phyloP scores from a whole-genome alignment of 257 asterid genomes.

The Solanum phureja region DNA sequence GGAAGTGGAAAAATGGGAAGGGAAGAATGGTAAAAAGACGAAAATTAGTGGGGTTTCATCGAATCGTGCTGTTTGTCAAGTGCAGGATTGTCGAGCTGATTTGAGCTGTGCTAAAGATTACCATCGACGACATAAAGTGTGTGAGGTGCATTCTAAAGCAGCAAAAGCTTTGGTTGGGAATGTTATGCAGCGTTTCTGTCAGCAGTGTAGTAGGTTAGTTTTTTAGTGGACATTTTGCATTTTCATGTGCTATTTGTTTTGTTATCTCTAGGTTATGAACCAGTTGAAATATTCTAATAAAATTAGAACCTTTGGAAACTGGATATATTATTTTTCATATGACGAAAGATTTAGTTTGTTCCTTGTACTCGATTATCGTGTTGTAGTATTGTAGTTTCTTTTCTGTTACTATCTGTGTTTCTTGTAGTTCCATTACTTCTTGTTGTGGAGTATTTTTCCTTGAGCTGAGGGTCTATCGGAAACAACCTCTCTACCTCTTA shows the following conservation, averaged over 20 bases:
- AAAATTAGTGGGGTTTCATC: constrained; percentile 37
- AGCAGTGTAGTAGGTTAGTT: constrained; percentile 47
- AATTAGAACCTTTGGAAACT: background rate
- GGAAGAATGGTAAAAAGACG: constrained; percentile 57
- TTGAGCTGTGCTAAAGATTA: constrained; percentile 70
- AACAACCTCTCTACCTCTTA: background rate
- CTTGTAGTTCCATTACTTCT: background rate
- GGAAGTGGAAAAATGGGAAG: constrained; percentile 34
- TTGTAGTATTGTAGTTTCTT: background rate
- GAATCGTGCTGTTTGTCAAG: constrained; percentile 65
- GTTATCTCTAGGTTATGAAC: background rate
- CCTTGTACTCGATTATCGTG: background rate
- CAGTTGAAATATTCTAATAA: background rate
- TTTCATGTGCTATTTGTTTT: background rate
- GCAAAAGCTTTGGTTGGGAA: constrained; percentile 52
- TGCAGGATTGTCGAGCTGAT: constrained; percentile 70
- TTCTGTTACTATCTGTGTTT: background rate
- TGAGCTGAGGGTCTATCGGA: background rate
- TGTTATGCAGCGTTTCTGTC: constrained; percentile 48
- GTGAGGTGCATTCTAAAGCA: constrained; percentile 84
- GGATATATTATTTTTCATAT: background rate
- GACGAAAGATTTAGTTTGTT: background rate
- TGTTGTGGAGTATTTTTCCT: background rate
- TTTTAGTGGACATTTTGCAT: background rate
- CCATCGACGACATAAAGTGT: constrained; percentile 89